These are phyloP conservation scores for Alternaria novae-zelandiae DNA, from an alignment of 2,329 filamentous ascomycete genomes.

Conservation along the genomic window DNA sequence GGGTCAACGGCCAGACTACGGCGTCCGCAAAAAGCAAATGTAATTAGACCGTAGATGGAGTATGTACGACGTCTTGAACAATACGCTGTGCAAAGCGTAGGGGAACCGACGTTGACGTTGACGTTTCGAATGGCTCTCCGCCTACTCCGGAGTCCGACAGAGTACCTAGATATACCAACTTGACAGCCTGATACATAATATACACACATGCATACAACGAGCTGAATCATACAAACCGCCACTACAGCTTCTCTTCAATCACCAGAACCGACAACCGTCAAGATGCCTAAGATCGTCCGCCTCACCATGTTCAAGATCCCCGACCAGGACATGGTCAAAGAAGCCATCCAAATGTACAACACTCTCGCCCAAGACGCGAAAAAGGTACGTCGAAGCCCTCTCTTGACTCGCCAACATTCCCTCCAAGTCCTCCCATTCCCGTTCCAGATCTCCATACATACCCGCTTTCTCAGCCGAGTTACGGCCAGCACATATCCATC, in stretches of 20 bases:
- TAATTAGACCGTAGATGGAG: not conserved
- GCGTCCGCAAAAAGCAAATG: constrained; percentile 3
- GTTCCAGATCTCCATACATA: constrained; percentile 15
- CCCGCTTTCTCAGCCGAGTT: constrained; percentile 10
- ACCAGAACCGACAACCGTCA: constrained; percentile 14
- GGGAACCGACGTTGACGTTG: constrained; percentile 24
- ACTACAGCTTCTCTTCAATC: not conserved
- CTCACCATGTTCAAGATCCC: constrained; percentile 48
- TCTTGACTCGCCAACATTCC: constrained; percentile 5
- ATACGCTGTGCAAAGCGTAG: constrained; percentile 15
- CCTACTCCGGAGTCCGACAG: constrained; percentile 19
- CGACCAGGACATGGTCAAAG: constrained; percentile 35
- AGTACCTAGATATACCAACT: not conserved
- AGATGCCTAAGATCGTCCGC: constrained; percentile 44
- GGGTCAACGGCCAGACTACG: not conserved
- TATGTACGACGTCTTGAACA: not conserved
- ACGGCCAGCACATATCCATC: constrained; percentile 8
- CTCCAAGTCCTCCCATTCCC: not conserved
- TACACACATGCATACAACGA: not conserved
- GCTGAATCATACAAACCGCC: not conserved
- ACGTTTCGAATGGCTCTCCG: constrained; percentile 32
- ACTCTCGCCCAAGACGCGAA: constrained; percentile 40
- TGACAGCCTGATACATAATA: not conserved
- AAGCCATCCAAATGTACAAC: constrained; percentile 41
- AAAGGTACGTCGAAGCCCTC: constrained; percentile 36